phyloP scores from a whole-genome alignment of 1,284 basidiomycete species.

The Irpex lacteus region DNA sequence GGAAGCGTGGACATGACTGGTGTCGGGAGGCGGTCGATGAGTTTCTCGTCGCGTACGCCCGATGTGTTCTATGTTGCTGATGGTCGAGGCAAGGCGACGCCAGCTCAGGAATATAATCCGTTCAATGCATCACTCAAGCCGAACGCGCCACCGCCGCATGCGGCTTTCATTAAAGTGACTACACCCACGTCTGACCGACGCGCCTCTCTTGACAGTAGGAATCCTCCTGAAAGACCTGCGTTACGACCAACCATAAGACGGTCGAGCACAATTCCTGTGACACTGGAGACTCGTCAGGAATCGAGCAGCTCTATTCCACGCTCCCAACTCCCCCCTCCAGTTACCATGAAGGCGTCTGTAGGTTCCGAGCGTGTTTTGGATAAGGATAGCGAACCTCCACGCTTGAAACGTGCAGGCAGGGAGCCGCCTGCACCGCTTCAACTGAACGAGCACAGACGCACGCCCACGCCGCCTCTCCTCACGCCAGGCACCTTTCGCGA shows the following conservation, averaged over 20 bases:
- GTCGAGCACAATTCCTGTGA: conserved; percentile 11
- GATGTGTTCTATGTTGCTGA: conserved; percentile 34
- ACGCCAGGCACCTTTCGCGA: conserved; percentile 35
- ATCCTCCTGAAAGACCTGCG: background rate
- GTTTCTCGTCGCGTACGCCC: conserved; percentile 40
- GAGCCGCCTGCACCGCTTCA: background rate
- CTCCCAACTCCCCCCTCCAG: conserved; percentile 7
- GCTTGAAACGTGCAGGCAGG: background rate
- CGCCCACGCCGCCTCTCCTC: conserved; percentile 31
- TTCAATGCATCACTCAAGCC: conserved; percentile 10
- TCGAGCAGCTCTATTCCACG: conserved; percentile 1
- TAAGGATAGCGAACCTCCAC: background rate
- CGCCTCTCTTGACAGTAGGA: conserved; percentile 6
- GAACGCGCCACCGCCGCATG: conserved; percentile 1
- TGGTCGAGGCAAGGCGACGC: conserved; percentile 13
- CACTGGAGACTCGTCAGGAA: background rate
- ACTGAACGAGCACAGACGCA: conserved; percentile 18
- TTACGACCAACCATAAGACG: conserved; percentile 4
- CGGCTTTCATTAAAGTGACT: conserved; percentile 1
- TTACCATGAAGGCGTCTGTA: background rate
- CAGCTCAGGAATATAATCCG: conserved; percentile 12
- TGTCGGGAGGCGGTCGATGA: conserved; percentile 38
- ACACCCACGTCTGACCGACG: background rate
- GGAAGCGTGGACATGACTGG: conserved; percentile 49
- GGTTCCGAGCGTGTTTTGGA: background rate